A percentile compares a stretch with the other conserved stretches of the same genome.
These are phyloP conservation scores for Knoxia roxburghii DNA, from an alignment of 257 asterid species.

Conservation along the genomic window DNA sequence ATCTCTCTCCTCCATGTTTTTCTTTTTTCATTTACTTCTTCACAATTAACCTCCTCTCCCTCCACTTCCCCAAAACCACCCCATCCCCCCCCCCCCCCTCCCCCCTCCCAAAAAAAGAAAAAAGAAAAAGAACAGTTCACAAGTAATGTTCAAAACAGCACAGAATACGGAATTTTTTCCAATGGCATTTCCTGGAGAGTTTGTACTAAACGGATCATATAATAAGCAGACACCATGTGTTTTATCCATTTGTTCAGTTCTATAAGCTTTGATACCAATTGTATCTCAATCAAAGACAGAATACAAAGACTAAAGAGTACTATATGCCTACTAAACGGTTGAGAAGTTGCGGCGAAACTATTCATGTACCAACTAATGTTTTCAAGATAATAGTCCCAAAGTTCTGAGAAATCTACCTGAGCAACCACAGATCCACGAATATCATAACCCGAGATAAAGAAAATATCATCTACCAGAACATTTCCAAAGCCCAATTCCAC, in stretches of 20 bases:
- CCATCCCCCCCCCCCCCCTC: no score
- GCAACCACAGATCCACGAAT: conserved; percentile 86
- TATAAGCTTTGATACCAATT: background rate
- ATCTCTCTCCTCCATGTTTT: background rate
- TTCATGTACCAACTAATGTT: background rate
- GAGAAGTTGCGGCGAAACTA: background rate
- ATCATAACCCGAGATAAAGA: conserved; percentile 77
- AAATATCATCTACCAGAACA: conserved; percentile 55
- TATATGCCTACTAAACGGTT: background rate
- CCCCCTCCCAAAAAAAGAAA: no score
- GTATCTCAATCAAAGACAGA: background rate
- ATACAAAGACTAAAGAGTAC: background rate
- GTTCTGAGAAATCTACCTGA: conserved; percentile 51
- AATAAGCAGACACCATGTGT: background rate
- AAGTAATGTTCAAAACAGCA: no score
- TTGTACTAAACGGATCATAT: background rate
- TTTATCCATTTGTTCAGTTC: background rate
- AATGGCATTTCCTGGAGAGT: no score
- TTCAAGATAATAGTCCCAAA: background rate
- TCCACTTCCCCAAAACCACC: no score
- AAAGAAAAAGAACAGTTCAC: no score
- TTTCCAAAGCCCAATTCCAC: conserved; percentile 74
- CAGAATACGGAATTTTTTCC: no score
- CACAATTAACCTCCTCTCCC: no score
- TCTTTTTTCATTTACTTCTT: no score